phyloP scores from a whole-genome alignment of 441 rosid species.

The Rhodomyrtus psidioides region DNA sequence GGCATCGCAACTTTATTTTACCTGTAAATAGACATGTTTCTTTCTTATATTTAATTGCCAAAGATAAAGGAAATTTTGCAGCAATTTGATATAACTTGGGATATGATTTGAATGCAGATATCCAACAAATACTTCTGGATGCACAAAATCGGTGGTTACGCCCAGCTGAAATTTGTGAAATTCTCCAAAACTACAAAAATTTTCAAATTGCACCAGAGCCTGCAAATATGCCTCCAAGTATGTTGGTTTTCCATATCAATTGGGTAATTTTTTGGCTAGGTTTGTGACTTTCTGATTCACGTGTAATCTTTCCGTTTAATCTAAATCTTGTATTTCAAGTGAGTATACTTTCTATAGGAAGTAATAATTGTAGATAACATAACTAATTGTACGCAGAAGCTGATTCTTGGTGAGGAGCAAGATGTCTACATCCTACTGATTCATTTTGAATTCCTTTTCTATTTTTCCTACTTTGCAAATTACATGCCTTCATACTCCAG shows the following conservation, averaged over 20 bases:
- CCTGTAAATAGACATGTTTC: neutral
- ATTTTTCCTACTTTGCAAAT: neutral
- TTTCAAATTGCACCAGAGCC: slow-evolving; percentile 77
- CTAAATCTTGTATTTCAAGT: neutral
- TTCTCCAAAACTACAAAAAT: slow-evolving; percentile 49
- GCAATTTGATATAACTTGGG: neutral
- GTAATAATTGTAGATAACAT: neutral
- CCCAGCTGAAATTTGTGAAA: slow-evolving; percentile 92
- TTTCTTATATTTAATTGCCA: neutral
- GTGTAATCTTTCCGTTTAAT: neutral
- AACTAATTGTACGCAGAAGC: neutral
- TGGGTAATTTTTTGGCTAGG: neutral
- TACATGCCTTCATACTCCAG: neutral
- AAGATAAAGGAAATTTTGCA: neutral
- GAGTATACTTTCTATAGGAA: neutral
- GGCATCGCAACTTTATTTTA: neutral
- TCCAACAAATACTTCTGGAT: slow-evolving; percentile 63
- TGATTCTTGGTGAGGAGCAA: neutral
- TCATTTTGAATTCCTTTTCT: neutral
- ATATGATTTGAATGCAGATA: slow-evolving; percentile 39
- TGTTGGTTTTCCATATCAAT: slow-evolving; percentile 1
- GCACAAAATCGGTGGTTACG: slow-evolving; percentile 91
- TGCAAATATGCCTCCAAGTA: slow-evolving; percentile 64
- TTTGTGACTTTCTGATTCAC: neutral
- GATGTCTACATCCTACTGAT: neutral